These are phyloP conservation scores for Cladophialophora yegresii DNA, from an alignment of 2,329 filamentous ascomycete species.

Conservation along the genomic window DNA sequence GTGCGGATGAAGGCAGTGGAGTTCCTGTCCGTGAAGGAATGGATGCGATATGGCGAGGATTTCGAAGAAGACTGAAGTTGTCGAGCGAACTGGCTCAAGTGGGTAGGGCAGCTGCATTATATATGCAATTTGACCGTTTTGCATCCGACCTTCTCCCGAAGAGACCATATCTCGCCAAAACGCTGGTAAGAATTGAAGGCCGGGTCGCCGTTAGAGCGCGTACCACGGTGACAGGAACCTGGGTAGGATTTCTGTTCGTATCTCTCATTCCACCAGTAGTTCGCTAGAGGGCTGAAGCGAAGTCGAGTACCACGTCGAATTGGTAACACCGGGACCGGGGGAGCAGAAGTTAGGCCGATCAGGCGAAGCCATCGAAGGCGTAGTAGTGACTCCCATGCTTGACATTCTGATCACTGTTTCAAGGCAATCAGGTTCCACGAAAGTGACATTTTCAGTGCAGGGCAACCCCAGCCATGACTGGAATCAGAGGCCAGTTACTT, in stretches of 20 bases:
- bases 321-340: constrained; percentile 17
- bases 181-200: constrained; percentile 7
- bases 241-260: constrained; percentile 3
- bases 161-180: neutral
- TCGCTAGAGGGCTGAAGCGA: constrained; percentile 1
- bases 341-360: neutral
- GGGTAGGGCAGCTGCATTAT: constrained; percentile 15
- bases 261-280: constrained; percentile 7
- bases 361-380: neutral
- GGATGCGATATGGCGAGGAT: constrained; percentile 1
- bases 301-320: constrained; percentile 14
- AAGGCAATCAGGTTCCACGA: constrained; percentile 8
- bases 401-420: constrained; percentile 1
- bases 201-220: constrained; percentile 13
- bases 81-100: neutral
- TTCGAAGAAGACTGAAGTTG: neutral
- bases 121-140: constrained; percentile 22
- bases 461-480: constrained; percentile 8
- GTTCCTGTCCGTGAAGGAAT: neutral
- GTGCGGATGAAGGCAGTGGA: neutral
- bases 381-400: neutral
- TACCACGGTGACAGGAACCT: constrained; percentile 9
- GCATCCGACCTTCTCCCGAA: constrained; percentile 13
- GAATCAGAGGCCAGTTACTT: neutral
- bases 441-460: constrained; percentile 6